These are phyloP conservation scores for Beta lomatogona DNA, from an alignment of 179 eudicot genomes.

Conservation along the genomic window DNA sequence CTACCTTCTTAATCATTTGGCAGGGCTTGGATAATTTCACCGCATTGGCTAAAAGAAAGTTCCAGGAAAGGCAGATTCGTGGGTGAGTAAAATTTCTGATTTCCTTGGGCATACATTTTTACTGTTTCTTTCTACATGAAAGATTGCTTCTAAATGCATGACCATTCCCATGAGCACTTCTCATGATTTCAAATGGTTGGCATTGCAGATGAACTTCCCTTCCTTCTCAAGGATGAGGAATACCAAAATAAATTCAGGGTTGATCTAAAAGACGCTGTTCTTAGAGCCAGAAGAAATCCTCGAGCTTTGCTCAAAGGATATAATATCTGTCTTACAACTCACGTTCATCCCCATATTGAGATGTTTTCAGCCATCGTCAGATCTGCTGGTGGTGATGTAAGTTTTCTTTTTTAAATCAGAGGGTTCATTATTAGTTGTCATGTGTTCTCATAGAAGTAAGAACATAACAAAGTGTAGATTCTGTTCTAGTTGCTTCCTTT, in stretches of 20 bases:
- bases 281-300: slow-evolving; percentile 61
- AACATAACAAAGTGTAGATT: neutral
- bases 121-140: neutral
- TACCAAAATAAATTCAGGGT: slow-evolving; percentile 56
- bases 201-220: slow-evolving; percentile 72
- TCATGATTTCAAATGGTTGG: neutral
- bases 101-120: slow-evolving; percentile 11
- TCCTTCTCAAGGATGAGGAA: slow-evolving; percentile 63
- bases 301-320: slow-evolving; percentile 60
- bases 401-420: slow-evolving; percentile 21
- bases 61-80: slow-evolving; percentile 68
- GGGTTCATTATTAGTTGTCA: neutral
- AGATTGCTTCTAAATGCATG: neutral
- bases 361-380: slow-evolving; percentile 56
- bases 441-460: neutral
- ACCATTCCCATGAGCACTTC: slow-evolving; percentile 7
- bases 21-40: slow-evolving; percentile 87
- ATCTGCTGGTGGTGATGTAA: slow-evolving; percentile 88
- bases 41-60: slow-evolving; percentile 83
- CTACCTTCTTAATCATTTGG: slow-evolving; percentile 8
- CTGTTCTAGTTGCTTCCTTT: neutral
- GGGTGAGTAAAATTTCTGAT: slow-evolving; percentile 49
- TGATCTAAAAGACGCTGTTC: slow-evolving; percentile 65
- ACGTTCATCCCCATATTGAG: slow-evolving; percentile 58
- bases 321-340: slow-evolving; percentile 59